These are phyloP conservation scores for Fusarium sp. DNA, from an alignment of 2,329 filamentous ascomycete genomes.

Conservation along the genomic window DNA sequence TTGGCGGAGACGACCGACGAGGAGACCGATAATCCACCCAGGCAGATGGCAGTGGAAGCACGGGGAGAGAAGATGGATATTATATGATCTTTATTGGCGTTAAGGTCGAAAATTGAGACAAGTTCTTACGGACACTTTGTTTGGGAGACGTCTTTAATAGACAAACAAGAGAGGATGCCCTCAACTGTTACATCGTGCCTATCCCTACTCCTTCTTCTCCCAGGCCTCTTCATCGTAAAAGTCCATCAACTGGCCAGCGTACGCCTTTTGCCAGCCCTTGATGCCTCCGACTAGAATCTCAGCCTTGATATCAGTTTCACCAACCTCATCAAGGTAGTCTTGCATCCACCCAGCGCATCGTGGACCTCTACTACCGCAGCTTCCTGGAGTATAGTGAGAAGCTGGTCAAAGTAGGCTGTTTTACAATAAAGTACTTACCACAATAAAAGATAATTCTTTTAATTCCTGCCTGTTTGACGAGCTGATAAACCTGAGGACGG, in stretches of 20 bases:
- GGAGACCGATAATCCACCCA: constrained; percentile 47
- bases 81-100: constrained; percentile 51
- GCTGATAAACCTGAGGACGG: constrained; percentile 60
- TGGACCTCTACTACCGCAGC: constrained; percentile 63
- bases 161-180: constrained; percentile 47
- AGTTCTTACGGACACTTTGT: constrained; percentile 36
- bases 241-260: constrained; percentile 62
- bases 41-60: constrained; percentile 2
- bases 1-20: constrained; percentile 70
- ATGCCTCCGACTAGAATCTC: constrained; percentile 65
- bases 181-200: constrained; percentile 30
- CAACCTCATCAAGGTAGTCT: constrained; percentile 63
- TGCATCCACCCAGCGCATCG: constrained; percentile 68
- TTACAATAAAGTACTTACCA: constrained; percentile 53
- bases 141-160: constrained; percentile 48
- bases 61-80: constrained; percentile 31
- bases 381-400: constrained; percentile 54
- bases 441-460: constrained; percentile 67
- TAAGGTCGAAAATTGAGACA: constrained; percentile 51
- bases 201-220: constrained; percentile 45
- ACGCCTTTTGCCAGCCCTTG: constrained; percentile 66
- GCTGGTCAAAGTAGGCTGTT: not conserved
- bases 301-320: constrained; percentile 59
- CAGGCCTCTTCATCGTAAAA: constrained; percentile 61
- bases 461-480: constrained; percentile 63